Evolutionary conservation across 331 rosid genomes (phyloP), one percentile per base, ranked within the genome.

Genomic region (Acacia concinna): DNA sequence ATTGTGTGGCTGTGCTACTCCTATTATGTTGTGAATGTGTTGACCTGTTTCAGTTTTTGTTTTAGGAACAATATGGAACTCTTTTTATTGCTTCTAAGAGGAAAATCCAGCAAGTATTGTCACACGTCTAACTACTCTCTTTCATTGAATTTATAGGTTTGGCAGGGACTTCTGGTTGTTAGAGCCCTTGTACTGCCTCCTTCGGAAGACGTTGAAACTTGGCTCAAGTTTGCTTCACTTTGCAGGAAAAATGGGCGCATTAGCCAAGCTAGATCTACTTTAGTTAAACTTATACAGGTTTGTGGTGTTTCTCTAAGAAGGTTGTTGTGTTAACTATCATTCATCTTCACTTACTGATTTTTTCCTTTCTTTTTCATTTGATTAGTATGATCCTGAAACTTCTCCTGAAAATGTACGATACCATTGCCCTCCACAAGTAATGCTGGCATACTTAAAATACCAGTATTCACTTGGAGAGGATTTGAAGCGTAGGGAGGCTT

Each of bases 391-490:
- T 81, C 99, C 99, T 27, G 99, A 95, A 82, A 85, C 85, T 76
- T 90, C 92, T 57, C 88, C 87, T 62, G 97, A 93, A 88, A 90
- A 85, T 76, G 86, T 92, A 60, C 87, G 85, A 83, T 90, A 90
- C 76, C 88, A 88, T 81, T 98, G 96, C 73, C 97, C 88, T 70
- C 99, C 98, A 31, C 91, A 91, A 90, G 99, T 95, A 78, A 91
- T 93, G 99, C 87, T 93, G 70, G 94, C 97, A 6, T 95, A 95
- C 89, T 87, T 95, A 86, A 82, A 93, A 71, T 93, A 93, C 86
- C 99, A 95, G 67, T 93, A 96, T 95, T 91, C 97, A 1, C 94
- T 95, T 83, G 99, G 99, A 72, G 99, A 95, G 86, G 99, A 95
- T 81, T 76, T 78, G 47, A 95, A 95, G 87, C 98, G 99, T 35